phyloP scores from a whole-genome alignment of 2,329 filamentous ascomycete genomes.

The Colletotrichum scovillei region DNA sequence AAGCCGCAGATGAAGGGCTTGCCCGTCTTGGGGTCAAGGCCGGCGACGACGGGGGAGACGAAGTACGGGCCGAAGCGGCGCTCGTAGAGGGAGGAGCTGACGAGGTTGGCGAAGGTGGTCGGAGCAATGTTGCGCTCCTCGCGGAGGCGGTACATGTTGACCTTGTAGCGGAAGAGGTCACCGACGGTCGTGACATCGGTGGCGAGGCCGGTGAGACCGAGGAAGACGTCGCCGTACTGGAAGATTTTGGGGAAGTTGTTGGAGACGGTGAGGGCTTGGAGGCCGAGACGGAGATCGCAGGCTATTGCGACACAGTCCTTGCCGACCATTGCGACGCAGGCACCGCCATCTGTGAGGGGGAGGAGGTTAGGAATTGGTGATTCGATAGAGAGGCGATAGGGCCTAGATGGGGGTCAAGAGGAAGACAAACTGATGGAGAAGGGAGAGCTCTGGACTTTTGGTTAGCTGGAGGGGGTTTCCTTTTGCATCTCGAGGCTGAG shows the following conservation, averaged over 20 bases:
- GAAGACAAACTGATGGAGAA: conserved; percentile 89
- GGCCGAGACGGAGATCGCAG: conserved; percentile 96
- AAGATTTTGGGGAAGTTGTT: conserved; percentile 99
- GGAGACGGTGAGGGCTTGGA: conserved; percentile 95
- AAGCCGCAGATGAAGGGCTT: conserved; percentile 99
- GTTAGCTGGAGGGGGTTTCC: conserved; percentile 44
- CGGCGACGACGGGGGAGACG: conserved; percentile 92
- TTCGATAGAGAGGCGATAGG: not conserved
- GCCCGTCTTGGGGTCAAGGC: conserved; percentile 92
- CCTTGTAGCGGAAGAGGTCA: conserved; percentile 99
- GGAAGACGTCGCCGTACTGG: conserved; percentile 94
- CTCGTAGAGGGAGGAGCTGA: conserved; percentile 93
- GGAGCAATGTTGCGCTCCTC: conserved; percentile 98
- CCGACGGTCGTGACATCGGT: conserved; percentile 95
- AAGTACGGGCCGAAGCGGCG: conserved; percentile 96
- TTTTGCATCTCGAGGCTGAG: conserved; percentile 39
- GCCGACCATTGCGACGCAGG: conserved; percentile 98
- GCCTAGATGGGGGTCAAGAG: conserved; percentile 21
- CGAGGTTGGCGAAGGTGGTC: conserved; percentile 95
- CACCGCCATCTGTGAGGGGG: conserved; percentile 77
- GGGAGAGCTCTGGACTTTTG: conserved; percentile 76
- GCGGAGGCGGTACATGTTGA: conserved; percentile 99
- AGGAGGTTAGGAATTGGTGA: conserved; percentile 33
- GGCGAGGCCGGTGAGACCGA: conserved; percentile 94
- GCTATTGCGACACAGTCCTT: conserved; percentile 99